phyloP scores from a whole-genome alignment of 306 rosid species.

The Gillenia trifoliata region DNA sequence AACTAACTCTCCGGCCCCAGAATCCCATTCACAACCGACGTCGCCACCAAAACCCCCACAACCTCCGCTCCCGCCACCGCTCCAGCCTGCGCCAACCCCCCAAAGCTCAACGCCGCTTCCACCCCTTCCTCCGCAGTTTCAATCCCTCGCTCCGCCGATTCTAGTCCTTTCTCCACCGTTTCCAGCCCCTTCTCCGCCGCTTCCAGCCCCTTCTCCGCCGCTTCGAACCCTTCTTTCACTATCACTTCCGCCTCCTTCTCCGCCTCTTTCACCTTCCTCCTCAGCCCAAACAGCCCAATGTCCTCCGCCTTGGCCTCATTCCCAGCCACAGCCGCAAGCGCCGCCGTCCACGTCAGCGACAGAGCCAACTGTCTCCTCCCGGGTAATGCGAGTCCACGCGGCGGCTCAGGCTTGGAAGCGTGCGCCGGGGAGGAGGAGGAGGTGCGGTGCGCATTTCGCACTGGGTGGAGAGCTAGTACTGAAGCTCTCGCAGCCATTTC shows the following conservation, averaged over 20 bases:
- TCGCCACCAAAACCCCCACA: conserved; percentile 61
- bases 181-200: conserved; percentile 29
- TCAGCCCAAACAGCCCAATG: conserved; percentile 63
- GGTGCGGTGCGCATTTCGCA: conserved; percentile 23
- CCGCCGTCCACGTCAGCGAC: conserved; percentile 46
- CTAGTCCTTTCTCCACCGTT: conserved; percentile 47
- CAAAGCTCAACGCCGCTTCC: conserved; percentile 48
- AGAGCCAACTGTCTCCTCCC: conserved; percentile 55
- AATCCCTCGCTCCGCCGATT: conserved; percentile 44
- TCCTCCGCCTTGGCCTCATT: conserved; percentile 50
- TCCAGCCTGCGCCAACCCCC: conserved; percentile 71
- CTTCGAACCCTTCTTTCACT: conserved; percentile 68
- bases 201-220: conserved; percentile 61
- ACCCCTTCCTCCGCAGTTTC: conserved; percentile 47
- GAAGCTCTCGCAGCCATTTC: conserved; percentile 44
- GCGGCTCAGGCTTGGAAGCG: conserved; percentile 1
- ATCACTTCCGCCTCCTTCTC: conserved; percentile 71
- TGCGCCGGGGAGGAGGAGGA: conserved; percentile 26
- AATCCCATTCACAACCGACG: conserved; percentile 68
- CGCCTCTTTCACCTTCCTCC: conserved; percentile 62
- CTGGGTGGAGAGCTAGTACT: conserved; percentile 27
- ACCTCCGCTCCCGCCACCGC: conserved; percentile 75
- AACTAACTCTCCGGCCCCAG: conserved; percentile 66
- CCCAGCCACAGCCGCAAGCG: conserved; percentile 33
- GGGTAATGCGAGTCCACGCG: conserved; percentile 4